Percentiles rank a stretch among this genome's conserved stretches.
Conservation (phyloP, 2,329 filamentous ascomycete genomes). For the Colletotrichum sidae region DNA sequence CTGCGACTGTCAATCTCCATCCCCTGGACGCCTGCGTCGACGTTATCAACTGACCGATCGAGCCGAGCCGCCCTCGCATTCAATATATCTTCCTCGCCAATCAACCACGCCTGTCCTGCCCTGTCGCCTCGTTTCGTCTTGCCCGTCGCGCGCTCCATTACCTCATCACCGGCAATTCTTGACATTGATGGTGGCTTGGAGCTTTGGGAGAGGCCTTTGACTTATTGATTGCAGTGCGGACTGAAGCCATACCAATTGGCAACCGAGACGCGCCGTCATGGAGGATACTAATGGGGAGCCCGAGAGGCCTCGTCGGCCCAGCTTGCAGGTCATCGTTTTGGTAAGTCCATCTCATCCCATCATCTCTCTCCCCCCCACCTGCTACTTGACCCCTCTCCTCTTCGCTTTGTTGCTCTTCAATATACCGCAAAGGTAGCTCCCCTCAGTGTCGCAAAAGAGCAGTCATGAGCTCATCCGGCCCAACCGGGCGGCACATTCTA, state of each 20-base stretch:
- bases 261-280: conserved; percentile 8
- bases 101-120: conserved; percentile 15
- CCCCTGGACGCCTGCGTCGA: neutral
- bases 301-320: conserved; percentile 49
- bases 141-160: conserved; percentile 3
- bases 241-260: neutral
- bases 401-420: neutral
- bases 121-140: conserved; percentile 4
- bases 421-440: neutral
- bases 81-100: conserved; percentile 1
- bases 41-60: neutral
- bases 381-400: neutral
- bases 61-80: neutral
- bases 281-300: conserved; percentile 31
- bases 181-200: conserved; percentile 1
- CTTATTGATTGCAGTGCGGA: neutral
- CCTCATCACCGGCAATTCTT: conserved; percentile 5
- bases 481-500: conserved; percentile 19
- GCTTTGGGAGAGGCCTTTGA: conserved; percentile 22
- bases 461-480: conserved; percentile 7
- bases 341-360: conserved; percentile 61
- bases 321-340: conserved; percentile 80
- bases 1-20: conserved; percentile 13
- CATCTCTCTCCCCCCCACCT: neutral
- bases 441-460: neutral